Conservation (phyloP, 768 basidiomycete genomes). For the Phanerochaete sordida region DNA sequence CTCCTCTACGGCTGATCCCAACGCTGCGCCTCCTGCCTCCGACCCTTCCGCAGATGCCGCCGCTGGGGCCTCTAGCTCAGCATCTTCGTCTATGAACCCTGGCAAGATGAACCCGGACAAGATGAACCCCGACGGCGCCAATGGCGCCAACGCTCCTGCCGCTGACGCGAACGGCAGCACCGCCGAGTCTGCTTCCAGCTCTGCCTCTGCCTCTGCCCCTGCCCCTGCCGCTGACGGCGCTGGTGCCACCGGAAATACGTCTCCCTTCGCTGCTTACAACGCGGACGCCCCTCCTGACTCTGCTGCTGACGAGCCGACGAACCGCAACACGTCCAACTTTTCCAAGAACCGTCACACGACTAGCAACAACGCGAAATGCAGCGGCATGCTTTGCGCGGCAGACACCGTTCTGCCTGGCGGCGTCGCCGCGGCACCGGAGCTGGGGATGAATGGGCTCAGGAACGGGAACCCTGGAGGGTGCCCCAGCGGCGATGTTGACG, state of each 20-base stretch:
- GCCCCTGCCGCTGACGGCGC: not conserved
- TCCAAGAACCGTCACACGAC: not conserved
- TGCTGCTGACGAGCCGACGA: not conserved
- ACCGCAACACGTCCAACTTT: not conserved
- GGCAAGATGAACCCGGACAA: not conserved
- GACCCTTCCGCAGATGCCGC: not conserved
- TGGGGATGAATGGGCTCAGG: not conserved
- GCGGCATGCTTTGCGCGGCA: not conserved
- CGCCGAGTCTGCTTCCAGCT: not conserved
- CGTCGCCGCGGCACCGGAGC: not conserved
- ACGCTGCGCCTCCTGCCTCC: not conserved
- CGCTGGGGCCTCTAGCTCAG: not conserved
- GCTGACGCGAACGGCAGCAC: not conserved
- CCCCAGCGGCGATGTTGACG: constrained; percentile 5
- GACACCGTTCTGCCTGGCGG: not conserved
- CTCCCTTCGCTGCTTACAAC: not conserved
- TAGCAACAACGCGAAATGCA: not conserved
- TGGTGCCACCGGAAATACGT: not conserved
- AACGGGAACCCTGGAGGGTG: not conserved
- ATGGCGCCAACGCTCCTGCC: not conserved
- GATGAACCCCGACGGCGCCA: not conserved
- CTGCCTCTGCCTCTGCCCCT: not conserved
- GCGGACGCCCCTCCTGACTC: not conserved
- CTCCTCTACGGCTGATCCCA: not conserved
- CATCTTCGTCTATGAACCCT: not conserved